Evolutionary conservation across 2,329 filamentous ascomycete species (phyloP).

Genomic region (Paraphaeosphaeria sporulosa): DNA sequence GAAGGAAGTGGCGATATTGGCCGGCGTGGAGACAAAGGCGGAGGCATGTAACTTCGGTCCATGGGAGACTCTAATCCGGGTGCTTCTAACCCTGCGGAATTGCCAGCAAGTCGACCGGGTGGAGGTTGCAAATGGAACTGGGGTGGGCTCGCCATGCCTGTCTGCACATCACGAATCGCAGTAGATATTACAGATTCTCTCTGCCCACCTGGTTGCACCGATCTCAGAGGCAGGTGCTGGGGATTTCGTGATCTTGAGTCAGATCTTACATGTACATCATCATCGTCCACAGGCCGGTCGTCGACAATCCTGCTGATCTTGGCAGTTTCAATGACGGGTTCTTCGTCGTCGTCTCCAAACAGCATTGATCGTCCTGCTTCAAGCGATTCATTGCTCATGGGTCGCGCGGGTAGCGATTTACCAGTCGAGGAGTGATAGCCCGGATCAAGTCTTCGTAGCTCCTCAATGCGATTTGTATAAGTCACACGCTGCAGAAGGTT

Average conservation of each 20-base stretch:
- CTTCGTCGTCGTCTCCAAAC: conserved; percentile 45
- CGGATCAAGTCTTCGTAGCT: conserved; percentile 78
- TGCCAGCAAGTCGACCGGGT: conserved; percentile 36
- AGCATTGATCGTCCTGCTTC: conserved; percentile 49
- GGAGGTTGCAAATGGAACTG: conserved; percentile 46
- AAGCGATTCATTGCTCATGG: conserved; percentile 67
- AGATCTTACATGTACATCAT: conserved; percentile 27
- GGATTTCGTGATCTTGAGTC: conserved; percentile 31
- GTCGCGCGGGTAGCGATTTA: conserved; percentile 79
- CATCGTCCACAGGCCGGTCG: conserved; percentile 43
- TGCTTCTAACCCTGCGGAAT: conserved; percentile 20
- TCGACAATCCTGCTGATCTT: conserved; percentile 62
- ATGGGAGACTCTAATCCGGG: conserved; percentile 56
- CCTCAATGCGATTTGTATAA: conserved; percentile 88
- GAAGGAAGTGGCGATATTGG: conserved; percentile 55
- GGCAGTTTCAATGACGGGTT: conserved; percentile 60
- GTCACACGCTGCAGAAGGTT: conserved; percentile 72
- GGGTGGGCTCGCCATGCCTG: conserved; percentile 35
- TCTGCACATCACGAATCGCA: conserved; percentile 53
- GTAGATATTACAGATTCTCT: conserved; percentile 52
- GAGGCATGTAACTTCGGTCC: conserved; percentile 70
- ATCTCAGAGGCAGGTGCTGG: conserved; percentile 44
- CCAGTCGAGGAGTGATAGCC: conserved; percentile 58
- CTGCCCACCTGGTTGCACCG: conserved; percentile 29
- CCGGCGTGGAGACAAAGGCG: conserved; percentile 73